A percentile compares a stretch with the other conserved stretches of the same genome.
Evolutionary conservation across 2,329 filamentous ascomycete genomes (phyloP).

Genomic region (Cercospora zeina): DNA sequence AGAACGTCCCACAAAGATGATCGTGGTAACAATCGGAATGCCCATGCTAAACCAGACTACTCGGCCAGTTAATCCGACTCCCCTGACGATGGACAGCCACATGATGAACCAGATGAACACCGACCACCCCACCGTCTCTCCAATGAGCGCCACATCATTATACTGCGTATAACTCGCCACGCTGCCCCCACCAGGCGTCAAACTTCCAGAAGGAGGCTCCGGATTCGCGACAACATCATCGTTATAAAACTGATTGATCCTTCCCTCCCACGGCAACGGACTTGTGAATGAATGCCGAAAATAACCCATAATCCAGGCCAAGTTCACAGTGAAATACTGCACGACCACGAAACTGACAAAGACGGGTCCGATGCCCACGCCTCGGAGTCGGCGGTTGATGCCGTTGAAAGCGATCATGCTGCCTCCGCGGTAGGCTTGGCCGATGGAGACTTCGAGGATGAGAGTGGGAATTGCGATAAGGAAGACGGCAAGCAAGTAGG

Average conservation of each 20-base stretch:
- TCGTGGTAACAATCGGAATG: conserved; percentile 57
- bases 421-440: conserved; percentile 53
- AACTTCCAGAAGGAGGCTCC: conserved; percentile 45
- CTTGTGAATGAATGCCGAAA: conserved; percentile 58
- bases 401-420: conserved; percentile 43
- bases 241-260: conserved; percentile 56
- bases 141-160: conserved; percentile 50
- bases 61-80: conserved; percentile 59
- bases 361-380: conserved; percentile 55
- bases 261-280: conserved; percentile 56
- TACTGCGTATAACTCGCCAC: conserved; percentile 53
- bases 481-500: conserved; percentile 58
- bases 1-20: conserved; percentile 58
- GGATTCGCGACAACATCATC: conserved; percentile 53
- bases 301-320: conserved; percentile 62
- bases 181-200: conserved; percentile 38
- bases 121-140: conserved; percentile 60
- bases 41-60: conserved; percentile 66
- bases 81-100: conserved; percentile 61
- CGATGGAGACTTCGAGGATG: conserved; percentile 56
- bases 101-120: conserved; percentile 61
- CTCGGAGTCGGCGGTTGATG: conserved; percentile 55
- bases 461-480: conserved; percentile 59
- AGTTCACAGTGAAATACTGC: conserved; percentile 58
- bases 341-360: conserved; percentile 58